Base-by-base conservation (phyloP, 768 basidiomycete genomes). In the Harrya chromipes region DNA sequence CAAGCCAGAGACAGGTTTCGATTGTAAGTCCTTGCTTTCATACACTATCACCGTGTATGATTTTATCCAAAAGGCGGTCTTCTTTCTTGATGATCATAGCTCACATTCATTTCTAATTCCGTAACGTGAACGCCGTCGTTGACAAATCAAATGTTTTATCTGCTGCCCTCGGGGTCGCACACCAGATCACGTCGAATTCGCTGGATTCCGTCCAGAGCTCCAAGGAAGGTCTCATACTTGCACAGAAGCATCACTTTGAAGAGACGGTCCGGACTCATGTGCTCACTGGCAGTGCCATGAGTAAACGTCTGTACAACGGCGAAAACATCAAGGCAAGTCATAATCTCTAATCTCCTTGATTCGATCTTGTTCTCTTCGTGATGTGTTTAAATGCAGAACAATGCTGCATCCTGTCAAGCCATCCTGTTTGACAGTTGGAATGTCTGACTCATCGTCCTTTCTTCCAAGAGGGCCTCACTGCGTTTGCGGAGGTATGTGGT, bases 131-230 rank as follows among this genome's bases (percentile, higher is more conserved):
- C 67, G 61, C 70, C 44, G 75, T 92, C 10, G 87, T 88, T 2
- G 77, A 82, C 10, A 63, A 72, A 33, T 52, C 63, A 31, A 57
- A 71, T 0, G 78, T 90, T 2, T 58, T 92, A 11, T 55, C 78
- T 6, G 74, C 81, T 8, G 90, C 90, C 3, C 65, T 92, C 24
- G 68, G 71, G 4, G 65, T 82, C 48, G 90, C 91, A 3, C 68
- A 73, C 45, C 70, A 77, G 46, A 82, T 92, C 53, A 67, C 68
- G 14, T 60, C 62, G 20, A 87, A 87, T 57, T 90, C 87, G 1
- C 91, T 90, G 0, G 91, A 92, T 63, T 75, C 90, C 0, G 83
- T 92, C 1, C 85, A 87, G 56, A 75, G 79, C 40, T 85, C 88
- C 3, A 94, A 92, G 64, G 72, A 75, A n/a, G 85, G 77, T 1